A percentile compares a stretch with the other conserved stretches of the same genome.
These are phyloP conservation scores for Eragrostis curvula DNA, from an alignment of 176 grass and related monocot genomes.

Conservation along the genomic window DNA sequence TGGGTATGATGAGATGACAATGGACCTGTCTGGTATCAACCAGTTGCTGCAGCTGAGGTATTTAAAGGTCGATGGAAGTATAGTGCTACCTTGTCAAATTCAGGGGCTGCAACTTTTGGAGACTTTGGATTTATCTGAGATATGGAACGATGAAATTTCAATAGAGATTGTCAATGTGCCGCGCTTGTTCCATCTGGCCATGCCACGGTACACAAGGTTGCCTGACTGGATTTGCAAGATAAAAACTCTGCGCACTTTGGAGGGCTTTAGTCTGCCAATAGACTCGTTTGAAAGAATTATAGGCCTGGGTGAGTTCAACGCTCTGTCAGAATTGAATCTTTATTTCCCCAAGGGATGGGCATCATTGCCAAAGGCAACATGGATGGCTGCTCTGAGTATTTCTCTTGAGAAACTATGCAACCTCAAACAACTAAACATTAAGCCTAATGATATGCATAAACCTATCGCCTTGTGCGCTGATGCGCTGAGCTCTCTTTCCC, in stretches of 20 bases:
- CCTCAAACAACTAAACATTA: too few species aligned
- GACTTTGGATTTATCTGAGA: neutral
- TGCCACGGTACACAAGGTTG: neutral
- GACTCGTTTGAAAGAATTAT: neutral
- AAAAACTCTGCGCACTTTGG: neutral
- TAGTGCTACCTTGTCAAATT: neutral
- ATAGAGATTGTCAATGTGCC: neutral
- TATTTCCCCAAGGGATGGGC: neutral
- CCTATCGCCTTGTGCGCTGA: too few species aligned
- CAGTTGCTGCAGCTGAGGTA: neutral
- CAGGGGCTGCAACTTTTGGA: neutral
- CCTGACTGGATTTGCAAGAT: neutral
- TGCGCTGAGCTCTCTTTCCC: too few species aligned
- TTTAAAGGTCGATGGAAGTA: neutral
- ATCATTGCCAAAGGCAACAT: too few species aligned
- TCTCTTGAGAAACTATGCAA: too few species aligned
- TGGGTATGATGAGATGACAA: fast-evolving
- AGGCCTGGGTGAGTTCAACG: neutral
- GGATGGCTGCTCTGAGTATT: neutral
- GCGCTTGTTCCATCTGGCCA: neutral
- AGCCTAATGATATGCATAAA: too few species aligned
- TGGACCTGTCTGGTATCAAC: neutral
- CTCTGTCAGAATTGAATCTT: neutral
- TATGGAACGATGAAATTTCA: too few species aligned
- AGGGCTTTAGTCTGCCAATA: neutral